These are phyloP conservation scores for Penicillium fuscoglaucum DNA, from an alignment of 2,329 filamentous ascomycete genomes.

Conservation along the genomic window DNA sequence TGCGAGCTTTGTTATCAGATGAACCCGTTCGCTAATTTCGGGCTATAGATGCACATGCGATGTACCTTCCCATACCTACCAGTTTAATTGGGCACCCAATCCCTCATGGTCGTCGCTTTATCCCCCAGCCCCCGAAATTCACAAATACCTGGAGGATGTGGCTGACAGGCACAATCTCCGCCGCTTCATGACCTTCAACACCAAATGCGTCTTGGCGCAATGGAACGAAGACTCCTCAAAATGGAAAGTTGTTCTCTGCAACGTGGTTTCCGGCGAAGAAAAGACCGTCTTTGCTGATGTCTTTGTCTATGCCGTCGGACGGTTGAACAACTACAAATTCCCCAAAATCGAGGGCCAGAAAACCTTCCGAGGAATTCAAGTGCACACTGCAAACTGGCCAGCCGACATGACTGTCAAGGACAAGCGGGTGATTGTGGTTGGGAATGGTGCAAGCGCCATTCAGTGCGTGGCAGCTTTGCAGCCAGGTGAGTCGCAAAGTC, in stretches of 20 bases:
- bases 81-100: slow-evolving; percentile 30
- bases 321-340: slow-evolving; percentile 20
- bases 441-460: slow-evolving; percentile 9
- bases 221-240: slow-evolving; percentile 6
- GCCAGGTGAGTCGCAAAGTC: slow-evolving; percentile 3
- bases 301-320: slow-evolving; percentile 12
- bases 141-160: slow-evolving; percentile 8
- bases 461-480: slow-evolving; percentile 11
- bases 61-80: slow-evolving; percentile 33
- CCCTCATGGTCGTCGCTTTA: slow-evolving; percentile 10
- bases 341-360: slow-evolving; percentile 22
- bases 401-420: background rate
- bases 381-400: slow-evolving; percentile 40
- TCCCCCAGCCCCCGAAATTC: slow-evolving; percentile 10
- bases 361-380: slow-evolving; percentile 32
- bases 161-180: slow-evolving; percentile 11
- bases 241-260: slow-evolving; percentile 4
- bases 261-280: background rate
- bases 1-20: background rate
- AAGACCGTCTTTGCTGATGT: slow-evolving; percentile 4
- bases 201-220: slow-evolving; percentile 2
- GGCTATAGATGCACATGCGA: slow-evolving; percentile 32
- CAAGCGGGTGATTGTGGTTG: slow-evolving; percentile 10
- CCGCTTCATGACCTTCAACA: slow-evolving; percentile 9
- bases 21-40: background rate